These are phyloP conservation scores for Xylariales sp. DNA, from an alignment of 2,329 filamentous ascomycete genomes.

Conservation along the genomic window DNA sequence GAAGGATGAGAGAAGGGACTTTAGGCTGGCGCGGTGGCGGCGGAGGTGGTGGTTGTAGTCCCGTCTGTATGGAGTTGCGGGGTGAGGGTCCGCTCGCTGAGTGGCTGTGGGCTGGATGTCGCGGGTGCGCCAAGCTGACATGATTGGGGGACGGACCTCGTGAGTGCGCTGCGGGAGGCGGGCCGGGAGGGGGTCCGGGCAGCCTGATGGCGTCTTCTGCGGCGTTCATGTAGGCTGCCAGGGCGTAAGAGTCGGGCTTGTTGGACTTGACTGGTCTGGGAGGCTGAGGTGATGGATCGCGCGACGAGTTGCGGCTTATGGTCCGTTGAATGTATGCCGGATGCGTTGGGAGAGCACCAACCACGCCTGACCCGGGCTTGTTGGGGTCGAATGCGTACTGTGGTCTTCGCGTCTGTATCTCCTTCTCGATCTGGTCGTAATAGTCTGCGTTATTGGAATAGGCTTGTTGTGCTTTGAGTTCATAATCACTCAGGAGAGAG, in stretches of 20 bases:
- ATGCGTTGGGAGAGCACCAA: constrained; percentile 39
- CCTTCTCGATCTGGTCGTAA: constrained; percentile 34
- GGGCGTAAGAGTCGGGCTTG: constrained; percentile 27
- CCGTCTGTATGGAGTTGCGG: not conserved
- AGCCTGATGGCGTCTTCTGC: constrained; percentile 19
- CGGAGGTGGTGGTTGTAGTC: constrained; percentile 19
- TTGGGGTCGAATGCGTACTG: constrained; percentile 27
- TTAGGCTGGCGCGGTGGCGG: constrained; percentile 16
- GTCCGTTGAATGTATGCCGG: constrained; percentile 42
- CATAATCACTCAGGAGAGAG: constrained; percentile 19
- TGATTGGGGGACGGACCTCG: constrained; percentile 10
- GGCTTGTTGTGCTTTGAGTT: constrained; percentile 21
- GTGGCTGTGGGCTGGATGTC: not conserved
- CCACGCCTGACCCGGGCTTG: constrained; percentile 14
- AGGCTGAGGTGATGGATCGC: constrained; percentile 14
- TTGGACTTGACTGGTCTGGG: constrained; percentile 14
- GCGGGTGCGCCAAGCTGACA: not conserved
- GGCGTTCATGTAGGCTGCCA: constrained; percentile 32
- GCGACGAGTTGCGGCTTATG: constrained; percentile 23
- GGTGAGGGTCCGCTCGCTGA: constrained; percentile 19
- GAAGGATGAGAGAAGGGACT: constrained; percentile 31
- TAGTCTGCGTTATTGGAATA: constrained; percentile 33
- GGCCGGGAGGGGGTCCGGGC: constrained; percentile 16
- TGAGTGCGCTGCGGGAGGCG: constrained; percentile 12
- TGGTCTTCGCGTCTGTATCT: constrained; percentile 13